These are phyloP conservation scores for Westerdykella ornata DNA, from an alignment of 2,329 filamentous ascomycete species.

Conservation along the genomic window DNA sequence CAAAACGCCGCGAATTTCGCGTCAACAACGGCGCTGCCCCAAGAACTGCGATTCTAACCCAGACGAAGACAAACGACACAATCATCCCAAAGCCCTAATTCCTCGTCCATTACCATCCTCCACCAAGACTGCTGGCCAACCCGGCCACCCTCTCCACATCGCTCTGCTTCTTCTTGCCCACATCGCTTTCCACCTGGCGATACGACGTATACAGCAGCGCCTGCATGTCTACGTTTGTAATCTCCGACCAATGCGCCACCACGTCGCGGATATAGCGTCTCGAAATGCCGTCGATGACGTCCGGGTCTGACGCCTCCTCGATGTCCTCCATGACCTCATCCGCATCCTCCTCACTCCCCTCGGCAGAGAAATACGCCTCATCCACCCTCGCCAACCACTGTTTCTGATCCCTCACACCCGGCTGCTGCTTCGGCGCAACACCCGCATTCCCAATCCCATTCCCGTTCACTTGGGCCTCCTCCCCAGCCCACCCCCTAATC, in stretches of 20 bases:
- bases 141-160: slow-evolving; percentile 80
- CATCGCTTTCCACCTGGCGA: slow-evolving; percentile 87
- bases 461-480: slow-evolving; percentile 18
- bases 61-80: background rate
- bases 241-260: slow-evolving; percentile 67
- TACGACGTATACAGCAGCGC: slow-evolving; percentile 80
- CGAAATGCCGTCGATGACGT: slow-evolving; percentile 57
- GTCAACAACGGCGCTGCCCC: too few relatives aligned
- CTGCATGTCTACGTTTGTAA: slow-evolving; percentile 63
- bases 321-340: slow-evolving; percentile 28
- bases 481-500: slow-evolving; percentile 29
- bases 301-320: slow-evolving; percentile 7
- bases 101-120: slow-evolving; percentile 64
- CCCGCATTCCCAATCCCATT: slow-evolving; percentile 26
- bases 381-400: slow-evolving; percentile 49
- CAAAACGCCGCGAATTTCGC: too few relatives aligned
- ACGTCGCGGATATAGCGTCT: slow-evolving; percentile 59
- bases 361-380: slow-evolving; percentile 78
- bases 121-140: slow-evolving; percentile 82
- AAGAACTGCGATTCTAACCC: too few relatives aligned
- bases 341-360: slow-evolving; percentile 34
- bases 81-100: background rate
- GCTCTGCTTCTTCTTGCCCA: slow-evolving; percentile 60
- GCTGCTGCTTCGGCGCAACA: slow-evolving; percentile 42
- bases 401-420: slow-evolving; percentile 73